Evolutionary conservation across 179 eudicot species (phyloP).

Genomic region (Dionaea muscipula): DNA sequence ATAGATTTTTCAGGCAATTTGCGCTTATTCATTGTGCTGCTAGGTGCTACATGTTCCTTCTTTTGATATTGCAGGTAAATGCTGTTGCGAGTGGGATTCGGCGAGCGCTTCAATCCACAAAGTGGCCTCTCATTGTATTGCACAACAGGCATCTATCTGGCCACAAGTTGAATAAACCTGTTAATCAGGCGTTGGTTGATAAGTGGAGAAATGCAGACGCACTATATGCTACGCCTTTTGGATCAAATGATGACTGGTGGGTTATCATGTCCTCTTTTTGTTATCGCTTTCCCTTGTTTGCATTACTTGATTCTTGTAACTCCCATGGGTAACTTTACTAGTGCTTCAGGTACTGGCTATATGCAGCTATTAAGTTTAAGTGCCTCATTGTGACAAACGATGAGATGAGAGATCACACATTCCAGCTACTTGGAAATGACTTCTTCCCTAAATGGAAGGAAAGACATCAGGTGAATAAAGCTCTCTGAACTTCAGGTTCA

Average conservation of each 20-base stretch:
- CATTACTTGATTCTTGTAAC: not conserved
- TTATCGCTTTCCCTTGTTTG: not conserved
- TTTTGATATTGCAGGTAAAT: slow-evolving; percentile 44
- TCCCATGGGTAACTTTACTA: slow-evolving; percentile 6
- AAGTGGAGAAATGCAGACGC: slow-evolving; percentile 78
- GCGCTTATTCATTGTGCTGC: not conserved
- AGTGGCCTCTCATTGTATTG: slow-evolving; percentile 72
- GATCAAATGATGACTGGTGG: slow-evolving; percentile 96
- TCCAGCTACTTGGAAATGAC: slow-evolving; percentile 78
- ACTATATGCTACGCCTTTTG: slow-evolving; percentile 80
- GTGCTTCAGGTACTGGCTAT: slow-evolving; percentile 82
- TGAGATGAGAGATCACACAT: slow-evolving; percentile 89
- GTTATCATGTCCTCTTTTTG: slow-evolving; percentile 8
- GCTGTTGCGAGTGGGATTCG: slow-evolving; percentile 74
- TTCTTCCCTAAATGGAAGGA: slow-evolving; percentile 93
- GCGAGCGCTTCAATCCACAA: slow-evolving; percentile 61
- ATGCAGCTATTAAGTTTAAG: slow-evolving; percentile 80
- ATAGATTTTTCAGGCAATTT: no score
- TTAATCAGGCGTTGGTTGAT: slow-evolving; percentile 41
- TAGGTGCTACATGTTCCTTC: not conserved
- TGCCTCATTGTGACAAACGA: slow-evolving; percentile 80
- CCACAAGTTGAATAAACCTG: slow-evolving; percentile 38
- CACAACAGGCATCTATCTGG: slow-evolving; percentile 68
- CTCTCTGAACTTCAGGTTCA: not conserved
- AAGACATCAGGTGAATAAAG: slow-evolving; percentile 67